Base-by-base conservation (phyloP, 2,329 filamentous ascomycete genomes). In the Cladosporium sp. region DNA sequence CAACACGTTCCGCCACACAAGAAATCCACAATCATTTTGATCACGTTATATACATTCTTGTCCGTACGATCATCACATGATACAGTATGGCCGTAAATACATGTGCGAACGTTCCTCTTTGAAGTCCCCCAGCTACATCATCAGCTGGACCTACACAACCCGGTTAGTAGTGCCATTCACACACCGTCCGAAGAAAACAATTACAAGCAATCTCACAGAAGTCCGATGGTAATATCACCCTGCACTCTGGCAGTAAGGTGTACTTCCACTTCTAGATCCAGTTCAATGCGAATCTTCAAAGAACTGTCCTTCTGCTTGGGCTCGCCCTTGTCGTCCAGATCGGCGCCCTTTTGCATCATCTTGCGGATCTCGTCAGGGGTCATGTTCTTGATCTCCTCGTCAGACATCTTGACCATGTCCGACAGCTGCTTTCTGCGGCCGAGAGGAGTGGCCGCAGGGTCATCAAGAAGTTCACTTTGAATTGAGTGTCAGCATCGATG, bases 191-290 rank as follows among this genome's bases (percentile, higher is more conserved):
- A 13, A 64, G 68, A 54, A 25, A 23, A 23, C 25, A 25, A 63
- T 63, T 63, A 63, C 60, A 63, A 51, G 60, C 53, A 48, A 43
- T 49, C 58, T 63, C 49, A 73, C 69, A 74, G 64, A 63, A 74
- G 58, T 14, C 73, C 71, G 63, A 74, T 74, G 8, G 70, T 71
- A 16, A 74, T 70, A 54, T 74, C 73, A 51, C 72, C 73, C 62
- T 73, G 69, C n/a, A 73, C 67, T 48, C 71, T 64, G 59, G 73
- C 73, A 21, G 69, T 70, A 36, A 74, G 54, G 58, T 74, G 72
- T 4, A 74, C 67, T 60, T 74, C 73, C n/a, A 74, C 70, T 18
- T 74, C 72, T 49, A 74, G 61, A 57, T 74, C 70, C 56, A 74
- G 62, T 63, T 72, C 66, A 34, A 74, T 73, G 49, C 67, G 65